A percentile compares a stretch with the other conserved stretches of the same genome.
Conservation (phyloP, 208 protist genomes). For the Wallacemonas sp. region DNA sequence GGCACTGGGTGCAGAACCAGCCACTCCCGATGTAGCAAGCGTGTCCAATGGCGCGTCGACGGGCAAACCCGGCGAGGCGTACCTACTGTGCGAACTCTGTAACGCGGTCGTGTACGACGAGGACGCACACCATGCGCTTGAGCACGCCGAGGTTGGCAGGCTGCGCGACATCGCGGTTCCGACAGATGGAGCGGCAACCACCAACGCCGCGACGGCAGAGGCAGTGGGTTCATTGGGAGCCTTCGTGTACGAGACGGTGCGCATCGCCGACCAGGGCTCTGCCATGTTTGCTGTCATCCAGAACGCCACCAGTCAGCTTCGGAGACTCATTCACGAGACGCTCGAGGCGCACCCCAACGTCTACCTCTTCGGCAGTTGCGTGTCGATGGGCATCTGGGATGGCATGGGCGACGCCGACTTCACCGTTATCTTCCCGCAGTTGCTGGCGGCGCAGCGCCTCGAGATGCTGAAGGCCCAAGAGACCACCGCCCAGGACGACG, state of each 20-base stretch:
- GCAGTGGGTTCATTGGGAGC: conserved; percentile 18
- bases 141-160: conserved; percentile 34
- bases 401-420: conserved; percentile 79
- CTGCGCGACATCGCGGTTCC: background rate
- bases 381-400: conserved; percentile 79
- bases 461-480: background rate
- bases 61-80: conserved; percentile 8
- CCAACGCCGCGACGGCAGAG: background rate
- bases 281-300: conserved; percentile 52
- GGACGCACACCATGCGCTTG: background rate
- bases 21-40: no score
- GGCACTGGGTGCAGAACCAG: no score
- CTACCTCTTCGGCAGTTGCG: conserved; percentile 79
- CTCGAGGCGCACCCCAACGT: conserved; percentile 15
- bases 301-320: conserved; percentile 45
- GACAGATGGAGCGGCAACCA: background rate
- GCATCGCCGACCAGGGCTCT: conserved; percentile 36
- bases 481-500: background rate
- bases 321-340: conserved; percentile 18
- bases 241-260: conserved; percentile 39
- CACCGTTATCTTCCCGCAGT: conserved; percentile 31
- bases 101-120: conserved; percentile 34
- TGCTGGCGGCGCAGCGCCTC: background rate
- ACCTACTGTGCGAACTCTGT: conserved; percentile 42
- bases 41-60: no score